Evolutionary conservation across 2,329 filamentous ascomycete species (phyloP), one percentile per base, ranked within the genome.

Genomic region (Diaporthe citri): DNA sequence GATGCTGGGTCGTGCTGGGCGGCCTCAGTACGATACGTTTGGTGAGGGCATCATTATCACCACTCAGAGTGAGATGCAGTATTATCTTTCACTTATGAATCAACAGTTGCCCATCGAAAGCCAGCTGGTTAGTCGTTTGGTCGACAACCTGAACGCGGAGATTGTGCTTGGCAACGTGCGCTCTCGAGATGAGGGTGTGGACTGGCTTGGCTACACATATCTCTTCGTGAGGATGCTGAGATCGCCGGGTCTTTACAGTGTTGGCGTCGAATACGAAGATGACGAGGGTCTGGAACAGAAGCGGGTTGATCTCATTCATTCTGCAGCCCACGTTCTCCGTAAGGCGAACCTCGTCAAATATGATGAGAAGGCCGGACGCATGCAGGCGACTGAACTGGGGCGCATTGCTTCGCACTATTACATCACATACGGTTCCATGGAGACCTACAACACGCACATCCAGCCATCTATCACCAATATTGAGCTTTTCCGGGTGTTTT

Each of bases 21-120:
- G 97, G 78, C 97, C 97, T 39, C 97, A 99, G 81, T 99, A 95
- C 82, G 97, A 99, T 82, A 98, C 95, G 0, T 99, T 97, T 81
- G 97, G 97, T 82, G 97, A 99, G 84, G 97, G 97, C 82, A 98
- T 99, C 81, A 98, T 99, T 82, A 98, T 99, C 80, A 99, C 97
- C 0, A 97, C 95, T 0, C 96, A 98, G 82, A 90, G 89, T 67
- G 97, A 99, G 85, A 95, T 99, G 81, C 95, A 98, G 80, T 99
- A 99, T 85, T 99, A 99, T 81, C 90, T 99, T 28, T 98, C 96
- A 0, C 88, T 99, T 48, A 90, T 99, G 81, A 99, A 99, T 81
- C 96, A 98, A 85, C 97, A 99, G 84, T 87, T 99, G 55, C 97
- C 97, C 0, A 99, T 99, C 75, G 97, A 99, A 84, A 97, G 95